Evolutionary conservation across 2,329 filamentous ascomycete species (phyloP).

Genomic region (Aquanectria penicillioides): DNA sequence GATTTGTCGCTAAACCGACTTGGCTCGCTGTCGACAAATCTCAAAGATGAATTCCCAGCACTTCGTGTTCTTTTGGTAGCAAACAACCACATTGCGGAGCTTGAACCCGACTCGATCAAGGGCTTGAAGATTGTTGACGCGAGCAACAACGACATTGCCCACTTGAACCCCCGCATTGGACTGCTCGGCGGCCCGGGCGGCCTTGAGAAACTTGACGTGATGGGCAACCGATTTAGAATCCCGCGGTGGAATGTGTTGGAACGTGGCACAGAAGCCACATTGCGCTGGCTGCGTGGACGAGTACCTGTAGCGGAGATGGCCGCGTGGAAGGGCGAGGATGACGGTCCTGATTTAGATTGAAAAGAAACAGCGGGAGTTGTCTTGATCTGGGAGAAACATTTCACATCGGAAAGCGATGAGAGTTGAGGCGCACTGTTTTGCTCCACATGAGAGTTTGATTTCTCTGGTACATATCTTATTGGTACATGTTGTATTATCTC

Average conservation of each 20-base stretch:
- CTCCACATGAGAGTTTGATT: constrained; percentile 16
- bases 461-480: constrained; percentile 11
- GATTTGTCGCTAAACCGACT: constrained; percentile 88
- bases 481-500: constrained; percentile 17
- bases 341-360: constrained; percentile 45
- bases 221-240: constrained; percentile 88
- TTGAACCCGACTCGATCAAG: constrained; percentile 77
- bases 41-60: constrained; percentile 75
- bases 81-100: constrained; percentile 81
- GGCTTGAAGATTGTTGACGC: constrained; percentile 74
- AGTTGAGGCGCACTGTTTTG: constrained; percentile 4
- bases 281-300: constrained; percentile 82
- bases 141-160: constrained; percentile 86
- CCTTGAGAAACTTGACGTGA: constrained; percentile 76
- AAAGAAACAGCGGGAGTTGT: constrained; percentile 5
- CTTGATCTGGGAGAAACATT: constrained; percentile 3
- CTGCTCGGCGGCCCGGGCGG: constrained; percentile 72
- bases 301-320: constrained; percentile 72
- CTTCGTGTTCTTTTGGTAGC: constrained; percentile 77
- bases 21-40: constrained; percentile 68
- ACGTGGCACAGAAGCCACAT: constrained; percentile 85
- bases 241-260: constrained; percentile 86
- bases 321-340: constrained; percentile 61
- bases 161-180: constrained; percentile 82
- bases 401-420: constrained; percentile 6